phyloP scores from a whole-genome alignment of 495 filamentous ascomycete genomes.

The Penicillium diatomitis region DNA sequence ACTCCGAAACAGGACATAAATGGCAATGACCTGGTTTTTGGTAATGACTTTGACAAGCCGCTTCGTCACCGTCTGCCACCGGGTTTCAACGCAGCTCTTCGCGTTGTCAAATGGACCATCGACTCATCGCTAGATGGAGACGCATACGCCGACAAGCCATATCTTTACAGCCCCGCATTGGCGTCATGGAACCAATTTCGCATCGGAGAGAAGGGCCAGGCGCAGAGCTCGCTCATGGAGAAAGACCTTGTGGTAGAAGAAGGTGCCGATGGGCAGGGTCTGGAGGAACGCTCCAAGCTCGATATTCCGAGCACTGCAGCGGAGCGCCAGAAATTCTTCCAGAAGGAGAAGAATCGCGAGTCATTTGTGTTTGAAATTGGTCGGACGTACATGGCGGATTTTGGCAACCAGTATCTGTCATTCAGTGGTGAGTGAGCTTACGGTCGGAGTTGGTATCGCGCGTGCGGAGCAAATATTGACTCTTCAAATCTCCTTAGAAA shows the following conservation, averaged over 20 bases:
- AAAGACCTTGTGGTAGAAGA: constrained; percentile 51
- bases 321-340: constrained; percentile 56
- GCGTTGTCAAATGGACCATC: constrained; percentile 73
- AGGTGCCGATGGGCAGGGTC: constrained; percentile 56
- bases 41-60: constrained; percentile 86
- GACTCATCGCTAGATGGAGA: constrained; percentile 87
- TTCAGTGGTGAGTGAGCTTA: constrained; percentile 50
- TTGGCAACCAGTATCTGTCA: constrained; percentile 87
- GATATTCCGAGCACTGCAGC: constrained; percentile 45
- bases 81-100: constrained; percentile 72
- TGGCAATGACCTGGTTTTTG: constrained; percentile 71
- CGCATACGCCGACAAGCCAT: constrained; percentile 74
- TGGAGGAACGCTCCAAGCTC: constrained; percentile 32
- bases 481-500: constrained; percentile 32
- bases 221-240: constrained; percentile 10
- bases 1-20: constrained; percentile 56
- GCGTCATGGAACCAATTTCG: constrained; percentile 65
- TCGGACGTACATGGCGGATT: constrained; percentile 64
- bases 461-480: too few relatives aligned
- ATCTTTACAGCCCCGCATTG: constrained; percentile 69
- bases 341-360: constrained; percentile 35
- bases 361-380: constrained; percentile 50
- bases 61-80: constrained; percentile 80
- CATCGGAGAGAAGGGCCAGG: constrained; percentile 44
- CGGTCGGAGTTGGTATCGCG: too few relatives aligned